Conservation (phyloP, 2,329 filamentous ascomycete species). For the Dactylellina cionopaga region DNA sequence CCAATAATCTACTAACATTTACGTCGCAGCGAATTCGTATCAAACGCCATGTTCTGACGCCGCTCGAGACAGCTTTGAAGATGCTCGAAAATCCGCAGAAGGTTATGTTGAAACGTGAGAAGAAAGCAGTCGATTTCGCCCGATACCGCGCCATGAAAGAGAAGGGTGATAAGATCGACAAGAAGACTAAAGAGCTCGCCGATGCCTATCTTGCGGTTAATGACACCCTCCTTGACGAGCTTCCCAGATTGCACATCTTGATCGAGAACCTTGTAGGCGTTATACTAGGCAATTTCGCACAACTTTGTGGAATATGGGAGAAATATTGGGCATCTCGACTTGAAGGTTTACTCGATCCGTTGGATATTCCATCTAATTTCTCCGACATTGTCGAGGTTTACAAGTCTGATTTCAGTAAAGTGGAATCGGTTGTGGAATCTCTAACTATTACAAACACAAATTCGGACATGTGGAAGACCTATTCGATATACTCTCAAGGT, state of each 20-base stretch:
- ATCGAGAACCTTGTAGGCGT: constrained; percentile 86
- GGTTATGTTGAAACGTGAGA: constrained; percentile 93
- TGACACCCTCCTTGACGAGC: constrained; percentile 89
- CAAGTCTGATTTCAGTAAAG: constrained; percentile 76
- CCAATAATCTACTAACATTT: constrained; percentile 53
- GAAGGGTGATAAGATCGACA: constrained; percentile 84
- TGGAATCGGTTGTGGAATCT: constrained; percentile 67
- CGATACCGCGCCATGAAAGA: constrained; percentile 77
- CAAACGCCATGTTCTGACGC: constrained; percentile 83
- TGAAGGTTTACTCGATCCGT: constrained; percentile 75
- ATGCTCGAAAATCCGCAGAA: constrained; percentile 84
- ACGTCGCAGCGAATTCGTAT: constrained; percentile 65
- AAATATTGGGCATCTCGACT: constrained; percentile 85
- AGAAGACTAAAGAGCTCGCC: constrained; percentile 82
- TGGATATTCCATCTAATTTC: constrained; percentile 72
- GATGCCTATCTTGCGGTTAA: constrained; percentile 93
- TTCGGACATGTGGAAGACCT: constrained; percentile 49
- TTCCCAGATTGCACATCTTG: constrained; percentile 81
- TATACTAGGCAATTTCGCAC: constrained; percentile 83
- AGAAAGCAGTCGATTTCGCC: constrained; percentile 89
- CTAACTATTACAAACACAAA: constrained; percentile 50
- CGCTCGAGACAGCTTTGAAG: constrained; percentile 80
- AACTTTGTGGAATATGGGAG: constrained; percentile 85
- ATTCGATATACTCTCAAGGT: constrained; percentile 60
- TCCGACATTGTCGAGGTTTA: constrained; percentile 80